Evolutionary conservation across 768 basidiomycete genomes (phyloP), one percentile per base, ranked within the genome.

Genomic region (Russula earlei): DNA sequence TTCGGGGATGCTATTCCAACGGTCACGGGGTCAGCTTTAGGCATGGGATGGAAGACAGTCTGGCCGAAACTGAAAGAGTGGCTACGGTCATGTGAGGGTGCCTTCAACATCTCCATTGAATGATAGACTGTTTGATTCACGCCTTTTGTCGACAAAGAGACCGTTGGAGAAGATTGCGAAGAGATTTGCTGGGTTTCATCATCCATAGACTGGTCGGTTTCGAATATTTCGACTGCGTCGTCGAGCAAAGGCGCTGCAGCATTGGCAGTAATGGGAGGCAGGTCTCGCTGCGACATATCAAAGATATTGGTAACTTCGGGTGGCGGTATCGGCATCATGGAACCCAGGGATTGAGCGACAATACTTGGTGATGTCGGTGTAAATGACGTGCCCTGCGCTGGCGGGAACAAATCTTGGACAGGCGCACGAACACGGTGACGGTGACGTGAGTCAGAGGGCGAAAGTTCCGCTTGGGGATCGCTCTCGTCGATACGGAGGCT

Each of bases 1-100:
- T 49, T 27, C 9, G 25, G 15, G 0, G 31, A 47, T 4, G 38
- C 36, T n/a, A 15, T 46, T 5, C 38, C 49, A 19, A 43, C 36
- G 14, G 15, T 10, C 19, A 17, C 50, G 47, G 15, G 52, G 51
- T 56, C 59, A 14, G 54, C 52, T 33, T 65, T 68, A 61, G 78
- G 70, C 4, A 62, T 60, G 2, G 83, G 81, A 60, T 75, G 80
- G 67, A 84, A 84, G 12, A 81, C 69, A 1, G 80, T 78, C 63
- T 83, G 81, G 2, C 82, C 83, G 51, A 82, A 77, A 64, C 80
- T 83, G 67, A 83, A 84, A 1, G 83, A 84, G n/a, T 82, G 76
- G 59, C 80, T 82, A 31, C 82, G 79, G 52, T 83, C 81, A 49
- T 60, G 63, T 5, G 68, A 54, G 17, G 71, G 67, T 2, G 75